These are phyloP conservation scores for Colletotrichum euphorbiae DNA, from an alignment of 2,329 filamentous ascomycete species.

Conservation along the genomic window DNA sequence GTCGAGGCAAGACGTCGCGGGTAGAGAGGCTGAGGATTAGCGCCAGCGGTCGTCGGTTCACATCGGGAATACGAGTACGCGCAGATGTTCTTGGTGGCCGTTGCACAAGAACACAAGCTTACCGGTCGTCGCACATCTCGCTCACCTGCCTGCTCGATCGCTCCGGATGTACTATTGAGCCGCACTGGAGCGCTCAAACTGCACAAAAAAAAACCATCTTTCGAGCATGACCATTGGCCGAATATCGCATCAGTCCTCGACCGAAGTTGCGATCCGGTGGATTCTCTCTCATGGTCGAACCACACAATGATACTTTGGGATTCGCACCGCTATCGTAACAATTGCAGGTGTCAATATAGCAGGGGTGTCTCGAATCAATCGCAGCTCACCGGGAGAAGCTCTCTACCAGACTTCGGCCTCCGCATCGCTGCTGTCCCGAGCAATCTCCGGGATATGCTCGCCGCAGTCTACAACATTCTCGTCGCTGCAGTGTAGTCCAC, in stretches of 20 bases:
- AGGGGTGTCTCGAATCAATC: slow-evolving; percentile 5
- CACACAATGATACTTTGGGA: background rate
- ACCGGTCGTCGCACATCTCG: background rate
- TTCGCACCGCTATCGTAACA: background rate
- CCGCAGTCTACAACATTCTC: background rate
- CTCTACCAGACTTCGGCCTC: background rate
- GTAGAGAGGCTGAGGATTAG: slow-evolving; percentile 9
- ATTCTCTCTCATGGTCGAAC: background rate
- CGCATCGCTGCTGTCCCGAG: background rate
- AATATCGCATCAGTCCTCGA: background rate
- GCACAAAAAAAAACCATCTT: background rate
- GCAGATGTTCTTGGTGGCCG: background rate
- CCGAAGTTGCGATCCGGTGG: background rate
- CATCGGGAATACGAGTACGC: slow-evolving; percentile 31
- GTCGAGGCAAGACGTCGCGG: slow-evolving; percentile 16
- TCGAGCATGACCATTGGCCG: slow-evolving; percentile 5
- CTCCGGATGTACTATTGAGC: background rate
- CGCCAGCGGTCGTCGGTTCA: slow-evolving; percentile 11
- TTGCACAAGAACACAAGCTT: slow-evolving; percentile 9
- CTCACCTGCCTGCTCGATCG: slow-evolving; percentile 1
- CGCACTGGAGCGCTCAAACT: slow-evolving; percentile 10
- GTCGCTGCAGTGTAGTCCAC: background rate
- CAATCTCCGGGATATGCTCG: background rate
- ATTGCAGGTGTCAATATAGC: background rate
- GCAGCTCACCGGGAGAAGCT: background rate